Conservation (phyloP, 306 rosid genomes). For the Clitoria ternatea region DNA sequence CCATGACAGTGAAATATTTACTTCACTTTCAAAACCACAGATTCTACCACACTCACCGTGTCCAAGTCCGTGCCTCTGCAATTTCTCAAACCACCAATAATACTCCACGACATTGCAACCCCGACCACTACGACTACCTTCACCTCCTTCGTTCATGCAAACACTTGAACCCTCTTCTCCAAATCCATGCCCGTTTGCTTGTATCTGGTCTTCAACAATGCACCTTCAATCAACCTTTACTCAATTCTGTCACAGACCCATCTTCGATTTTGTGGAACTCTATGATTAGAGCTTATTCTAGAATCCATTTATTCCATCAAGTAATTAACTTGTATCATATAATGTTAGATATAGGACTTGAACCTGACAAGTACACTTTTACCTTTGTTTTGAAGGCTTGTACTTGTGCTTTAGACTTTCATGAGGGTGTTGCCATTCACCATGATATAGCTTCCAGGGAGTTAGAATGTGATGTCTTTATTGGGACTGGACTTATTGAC, state of each 20-base stretch:
- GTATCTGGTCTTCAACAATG: conserved; percentile 42
- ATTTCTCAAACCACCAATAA: not conserved
- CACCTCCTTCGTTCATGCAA: conserved; percentile 47
- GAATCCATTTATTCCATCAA: conserved; percentile 26
- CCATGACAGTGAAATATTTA: not conserved
- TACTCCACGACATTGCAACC: conserved; percentile 4
- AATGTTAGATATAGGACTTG: conserved; percentile 37
- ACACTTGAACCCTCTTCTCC: conserved; percentile 50
- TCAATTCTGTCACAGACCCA: conserved; percentile 40
- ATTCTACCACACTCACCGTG: not conserved
- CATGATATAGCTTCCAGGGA: conserved; percentile 36
- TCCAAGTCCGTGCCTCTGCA: not conserved
- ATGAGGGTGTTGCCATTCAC: conserved; percentile 45
- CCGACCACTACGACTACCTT: conserved; percentile 24
- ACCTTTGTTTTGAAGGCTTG: conserved; percentile 67
- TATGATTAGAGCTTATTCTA: conserved; percentile 51
- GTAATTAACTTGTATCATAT: conserved; percentile 41
- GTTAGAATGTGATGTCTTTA: conserved; percentile 49
- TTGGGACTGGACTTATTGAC: conserved; percentile 61
- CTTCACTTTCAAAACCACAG: conserved; percentile 12
- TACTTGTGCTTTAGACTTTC: conserved; percentile 45
- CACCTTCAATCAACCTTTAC: conserved; percentile 21
- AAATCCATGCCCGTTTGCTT: conserved; percentile 48
- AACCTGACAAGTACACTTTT: conserved; percentile 68
- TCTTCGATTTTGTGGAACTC: conserved; percentile 47